A percentile compares a stretch with the other conserved stretches of the same genome.
Conservation (phyloP, 345 rosid genomes). For the Moricandia arvensis region DNA sequence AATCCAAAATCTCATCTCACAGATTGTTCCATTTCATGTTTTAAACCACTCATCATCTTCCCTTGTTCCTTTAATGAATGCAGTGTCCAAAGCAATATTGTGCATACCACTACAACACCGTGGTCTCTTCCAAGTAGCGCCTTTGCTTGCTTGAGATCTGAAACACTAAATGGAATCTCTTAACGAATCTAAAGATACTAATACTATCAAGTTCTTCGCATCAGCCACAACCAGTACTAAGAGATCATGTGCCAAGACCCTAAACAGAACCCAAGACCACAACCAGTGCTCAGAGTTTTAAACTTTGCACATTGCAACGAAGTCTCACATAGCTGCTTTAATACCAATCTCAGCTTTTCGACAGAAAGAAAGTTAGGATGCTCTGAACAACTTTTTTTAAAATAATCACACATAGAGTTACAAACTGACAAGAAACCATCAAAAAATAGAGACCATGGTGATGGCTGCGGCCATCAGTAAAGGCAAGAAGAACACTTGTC, state of each 20-base stretch:
- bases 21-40: constrained; percentile 3
- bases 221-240: background rate
- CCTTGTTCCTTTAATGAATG: background rate
- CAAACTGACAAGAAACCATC: constrained; percentile 26
- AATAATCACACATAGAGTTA: constrained; percentile 15
- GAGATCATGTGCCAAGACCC: background rate
- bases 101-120: background rate
- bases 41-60: background rate
- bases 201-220: background rate
- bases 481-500: constrained; percentile 9
- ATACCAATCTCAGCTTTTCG: background rate
- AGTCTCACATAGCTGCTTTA: background rate
- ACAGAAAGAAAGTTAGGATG: background rate
- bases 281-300: background rate
- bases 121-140: background rate
- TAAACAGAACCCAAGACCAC: background rate
- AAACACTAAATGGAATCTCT: background rate
- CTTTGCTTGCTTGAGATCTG: background rate
- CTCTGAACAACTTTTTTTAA: background rate
- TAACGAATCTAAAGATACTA: background rate
- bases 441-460: constrained; percentile 10
- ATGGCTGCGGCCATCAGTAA: constrained; percentile 15
- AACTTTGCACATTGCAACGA: background rate
- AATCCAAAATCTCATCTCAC: constrained; percentile 37
- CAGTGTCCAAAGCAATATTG: background rate